Conservation (phyloP, 2,329 filamentous ascomycete species). For the Gremmenia infestans region DNA sequence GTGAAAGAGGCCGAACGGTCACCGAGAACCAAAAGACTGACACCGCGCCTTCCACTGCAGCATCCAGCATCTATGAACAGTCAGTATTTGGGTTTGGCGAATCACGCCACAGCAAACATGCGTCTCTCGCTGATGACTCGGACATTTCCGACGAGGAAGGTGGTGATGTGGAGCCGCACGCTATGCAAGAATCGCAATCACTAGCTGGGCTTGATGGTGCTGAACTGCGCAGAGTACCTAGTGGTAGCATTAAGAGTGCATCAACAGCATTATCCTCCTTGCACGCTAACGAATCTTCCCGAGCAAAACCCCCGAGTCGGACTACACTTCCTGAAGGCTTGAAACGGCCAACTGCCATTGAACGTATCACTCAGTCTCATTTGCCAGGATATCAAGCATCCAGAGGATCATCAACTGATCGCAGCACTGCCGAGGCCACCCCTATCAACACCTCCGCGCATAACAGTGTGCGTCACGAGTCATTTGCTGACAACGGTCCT, state of each 20-base stretch:
- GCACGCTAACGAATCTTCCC: slow-evolving; percentile 28
- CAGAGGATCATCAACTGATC: slow-evolving; percentile 54
- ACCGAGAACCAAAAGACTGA: slow-evolving; percentile 20
- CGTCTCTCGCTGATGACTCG: slow-evolving; percentile 17
- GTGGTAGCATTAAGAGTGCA: slow-evolving; percentile 28
- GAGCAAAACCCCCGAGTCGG: slow-evolving; percentile 22
- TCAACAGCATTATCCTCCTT: slow-evolving; percentile 28
- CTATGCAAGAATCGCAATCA: slow-evolving; percentile 4
- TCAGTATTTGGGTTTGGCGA: slow-evolving; percentile 18
- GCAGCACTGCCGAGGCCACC: slow-evolving; percentile 51
- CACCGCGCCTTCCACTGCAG: neutral
- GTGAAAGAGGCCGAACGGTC: slow-evolving; percentile 39
- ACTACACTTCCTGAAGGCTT: slow-evolving; percentile 24
- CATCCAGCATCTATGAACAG: slow-evolving; percentile 10
- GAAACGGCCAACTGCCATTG: slow-evolving; percentile 32
- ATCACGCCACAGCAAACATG: slow-evolving; percentile 10
- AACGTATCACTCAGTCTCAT: slow-evolving; percentile 39
- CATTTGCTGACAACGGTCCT: slow-evolving; percentile 43
- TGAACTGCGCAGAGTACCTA: slow-evolving; percentile 29
- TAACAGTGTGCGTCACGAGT: slow-evolving; percentile 52
- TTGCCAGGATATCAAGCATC: slow-evolving; percentile 44
- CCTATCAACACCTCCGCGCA: slow-evolving; percentile 55
- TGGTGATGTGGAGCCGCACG: slow-evolving; percentile 4
- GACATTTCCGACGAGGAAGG: slow-evolving; percentile 19
- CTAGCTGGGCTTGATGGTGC: slow-evolving; percentile 19